Percentiles rank a stretch among this genome's conserved stretches.
These are phyloP conservation scores for Ashbya aceris DNA, from an alignment of 1,139 yeast genomes.

Conservation along the genomic window DNA sequence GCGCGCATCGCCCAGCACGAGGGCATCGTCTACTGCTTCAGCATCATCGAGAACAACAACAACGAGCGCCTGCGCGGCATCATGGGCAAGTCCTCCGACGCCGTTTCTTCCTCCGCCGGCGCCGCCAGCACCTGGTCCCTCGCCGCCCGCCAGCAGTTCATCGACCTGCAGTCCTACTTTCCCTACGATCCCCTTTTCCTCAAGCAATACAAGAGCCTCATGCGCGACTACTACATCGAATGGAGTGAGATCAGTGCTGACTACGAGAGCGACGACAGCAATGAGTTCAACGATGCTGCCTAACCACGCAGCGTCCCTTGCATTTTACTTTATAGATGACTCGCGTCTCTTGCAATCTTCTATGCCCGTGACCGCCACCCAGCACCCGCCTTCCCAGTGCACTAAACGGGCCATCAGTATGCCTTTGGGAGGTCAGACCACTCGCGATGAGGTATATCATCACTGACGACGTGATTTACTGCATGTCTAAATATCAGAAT, in stretches of 20 bases:
- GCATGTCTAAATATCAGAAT: no score
- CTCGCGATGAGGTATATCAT: no score
- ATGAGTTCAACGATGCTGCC: conserved; percentile 21
- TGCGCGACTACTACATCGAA: conserved; percentile 57
- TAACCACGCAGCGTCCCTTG: no score
- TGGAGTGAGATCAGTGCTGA: conserved; percentile 67
- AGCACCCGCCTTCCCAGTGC: no score
- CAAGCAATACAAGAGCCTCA: conserved; percentile 47
- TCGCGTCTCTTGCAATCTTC: no score
- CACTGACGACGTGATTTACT: no score
- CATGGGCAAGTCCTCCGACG: conserved; percentile 25
- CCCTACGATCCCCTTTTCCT: conserved; percentile 91
- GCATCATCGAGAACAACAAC: conserved; percentile 85
- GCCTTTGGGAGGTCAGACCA: no score
- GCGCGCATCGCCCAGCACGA: conserved; percentile 88
- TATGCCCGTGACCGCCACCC: no score
- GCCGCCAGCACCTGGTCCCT: conserved; percentile 24
- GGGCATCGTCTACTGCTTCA: conserved; percentile 86
- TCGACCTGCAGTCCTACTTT: conserved; percentile 83
- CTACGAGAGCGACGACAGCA: conserved; percentile 47
- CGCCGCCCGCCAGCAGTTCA: conserved; percentile 63
- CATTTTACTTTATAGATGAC: no score
- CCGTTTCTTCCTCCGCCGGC: conserved; percentile 16
- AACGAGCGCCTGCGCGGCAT: conserved; percentile 36
- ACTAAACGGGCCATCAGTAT: no score